These are phyloP conservation scores for Funneliformis geosporum DNA, from an alignment of 192 early-diverging fungal genomes.

Conservation along the genomic window DNA sequence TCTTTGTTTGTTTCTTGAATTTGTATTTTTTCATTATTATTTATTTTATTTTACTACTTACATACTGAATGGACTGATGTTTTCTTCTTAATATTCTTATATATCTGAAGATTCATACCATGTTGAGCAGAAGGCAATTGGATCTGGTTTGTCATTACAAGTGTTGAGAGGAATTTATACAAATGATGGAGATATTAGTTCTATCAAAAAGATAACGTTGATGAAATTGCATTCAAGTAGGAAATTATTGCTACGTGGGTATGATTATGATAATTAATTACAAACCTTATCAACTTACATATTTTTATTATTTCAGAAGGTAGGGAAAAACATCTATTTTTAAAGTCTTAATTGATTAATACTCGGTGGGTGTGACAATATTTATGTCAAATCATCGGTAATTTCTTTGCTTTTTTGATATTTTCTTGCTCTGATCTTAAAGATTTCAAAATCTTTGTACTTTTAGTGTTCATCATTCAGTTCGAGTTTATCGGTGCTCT, in stretches of 20 bases:
- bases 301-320: conserved; percentile 31
- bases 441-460: neutral
- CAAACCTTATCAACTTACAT: neutral
- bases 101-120: conserved; percentile 37
- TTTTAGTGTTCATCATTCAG: conserved; percentile 33
- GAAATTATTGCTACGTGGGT: neutral
- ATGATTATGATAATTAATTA: neutral
- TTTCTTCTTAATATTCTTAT: conserved; percentile 30
- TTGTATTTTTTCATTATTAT: neutral
- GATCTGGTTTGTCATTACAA: conserved; percentile 50
- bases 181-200: conserved; percentile 39
- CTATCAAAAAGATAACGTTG: conserved; percentile 33
- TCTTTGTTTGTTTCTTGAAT: neutral
- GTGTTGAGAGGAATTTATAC: conserved; percentile 47
- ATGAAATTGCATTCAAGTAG: conserved; percentile 42
- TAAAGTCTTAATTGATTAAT: conserved; percentile 42
- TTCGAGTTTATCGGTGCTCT: conserved; percentile 40
- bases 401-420: neutral
- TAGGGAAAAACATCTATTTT: conserved; percentile 45
- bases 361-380: conserved; percentile 47
- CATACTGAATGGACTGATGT: no score
- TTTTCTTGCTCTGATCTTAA: neutral
- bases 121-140: conserved; percentile 44
- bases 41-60: conserved; percentile 21
- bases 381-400: conserved; percentile 47